Evolutionary conservation across 352 stramenopile species (phyloP).

Genomic region (Pythium myriotylum): DNA sequence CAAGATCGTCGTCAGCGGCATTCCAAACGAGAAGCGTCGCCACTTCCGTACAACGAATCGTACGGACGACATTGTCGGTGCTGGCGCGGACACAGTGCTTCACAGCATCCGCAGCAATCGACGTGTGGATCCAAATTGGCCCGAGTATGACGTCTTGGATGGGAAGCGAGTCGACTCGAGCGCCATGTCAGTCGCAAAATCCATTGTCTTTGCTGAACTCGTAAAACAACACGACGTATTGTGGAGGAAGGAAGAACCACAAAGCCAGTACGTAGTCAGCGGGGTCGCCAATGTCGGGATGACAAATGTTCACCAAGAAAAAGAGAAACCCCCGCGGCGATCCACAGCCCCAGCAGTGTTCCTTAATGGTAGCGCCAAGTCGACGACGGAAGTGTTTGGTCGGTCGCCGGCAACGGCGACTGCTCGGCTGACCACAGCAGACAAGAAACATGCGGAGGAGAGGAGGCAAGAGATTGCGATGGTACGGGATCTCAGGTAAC

Average conservation of each 20-base stretch:
- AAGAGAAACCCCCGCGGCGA: slow-evolving; percentile 36
- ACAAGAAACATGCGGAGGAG: slow-evolving; percentile 48
- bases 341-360: slow-evolving; percentile 28
- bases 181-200: slow-evolving; percentile 65
- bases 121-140: slow-evolving; percentile 67
- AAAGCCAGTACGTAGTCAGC: slow-evolving; percentile 44
- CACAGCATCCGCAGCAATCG: slow-evolving; percentile 74
- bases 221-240: slow-evolving; percentile 53
- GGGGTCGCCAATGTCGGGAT: slow-evolving; percentile 65
- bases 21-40: slow-evolving; percentile 57
- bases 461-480: slow-evolving; percentile 60
- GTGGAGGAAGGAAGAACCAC: slow-evolving; percentile 29
- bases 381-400: not conserved
- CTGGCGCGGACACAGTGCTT: slow-evolving; percentile 59
- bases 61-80: slow-evolving; percentile 64
- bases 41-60: slow-evolving; percentile 60
- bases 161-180: slow-evolving; percentile 62
- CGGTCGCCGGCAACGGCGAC: slow-evolving; percentile 22
- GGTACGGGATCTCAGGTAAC: slow-evolving; percentile 52
- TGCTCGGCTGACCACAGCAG: slow-evolving; percentile 26
- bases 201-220: slow-evolving; percentile 67
- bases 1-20: slow-evolving; percentile 60
- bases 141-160: slow-evolving; percentile 61
- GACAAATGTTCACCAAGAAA: slow-evolving; percentile 30
- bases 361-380: slow-evolving; percentile 5